Evolutionary conservation across 1,284 basidiomycete genomes (phyloP), one percentile per base, ranked within the genome.

Genomic region (Leccinum pachyderme): DNA sequence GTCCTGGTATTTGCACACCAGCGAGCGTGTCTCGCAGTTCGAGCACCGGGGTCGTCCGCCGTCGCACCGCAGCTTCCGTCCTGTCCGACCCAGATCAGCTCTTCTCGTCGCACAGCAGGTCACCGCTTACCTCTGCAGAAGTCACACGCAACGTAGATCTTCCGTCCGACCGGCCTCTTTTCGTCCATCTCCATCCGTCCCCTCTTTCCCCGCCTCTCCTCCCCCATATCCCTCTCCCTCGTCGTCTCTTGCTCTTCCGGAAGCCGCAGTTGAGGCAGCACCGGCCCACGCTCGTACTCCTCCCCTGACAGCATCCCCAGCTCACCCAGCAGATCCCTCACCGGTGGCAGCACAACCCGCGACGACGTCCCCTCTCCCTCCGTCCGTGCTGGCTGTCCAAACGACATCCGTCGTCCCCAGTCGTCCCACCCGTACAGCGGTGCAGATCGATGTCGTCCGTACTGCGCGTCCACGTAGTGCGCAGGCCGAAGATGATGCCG

Each of bases 31-130:
- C 25, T 60, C 64, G 69, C 87, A 90, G 60, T 84, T 82, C 12
- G 68, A 72, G 62, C 88, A 90, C 7, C 72, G 69, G 31, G 87
- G 87, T 56, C 75, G 76, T 6, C 69, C 73, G 4, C 87, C 87
- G 63, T 87, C 82, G 71, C 87, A 90, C 15, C 81, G 78, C 58
- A 89, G 77, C 68, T 90, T 90, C 53, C 88, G 82, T 50, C 77
- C 87, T 90, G 64, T 33, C 22, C 18, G 18, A 18, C 18, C 18
- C 18, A 18, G 18, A 63, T 6, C 41, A 37, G n/a, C 8, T 31
- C 29, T 28, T 15, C n/a, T 7, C 37, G n/a, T 22, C 22, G 5
- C 8, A 7, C 35, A 29, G 24, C 55, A 11, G 53, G 35, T 24
- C 6, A 3, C 50, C 37, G 47, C 82, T 75, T 69, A 84, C 87